These are phyloP conservation scores for Dothistroma septosporum DNA, from an alignment of 2,329 filamentous ascomycete genomes.

Conservation along the genomic window DNA sequence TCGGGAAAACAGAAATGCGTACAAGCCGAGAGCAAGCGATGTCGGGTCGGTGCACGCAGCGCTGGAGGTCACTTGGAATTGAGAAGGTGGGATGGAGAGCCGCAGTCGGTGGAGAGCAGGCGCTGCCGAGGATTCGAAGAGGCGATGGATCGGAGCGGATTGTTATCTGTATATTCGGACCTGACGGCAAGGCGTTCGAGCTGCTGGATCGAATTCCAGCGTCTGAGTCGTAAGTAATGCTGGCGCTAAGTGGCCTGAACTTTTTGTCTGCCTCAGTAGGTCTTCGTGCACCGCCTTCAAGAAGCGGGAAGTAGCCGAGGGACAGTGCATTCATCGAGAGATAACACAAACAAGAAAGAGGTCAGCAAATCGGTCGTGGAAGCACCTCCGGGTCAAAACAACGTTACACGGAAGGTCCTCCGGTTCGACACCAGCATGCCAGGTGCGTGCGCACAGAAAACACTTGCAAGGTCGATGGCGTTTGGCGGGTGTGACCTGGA, in stretches of 20 bases:
- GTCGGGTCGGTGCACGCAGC: constrained; percentile 12
- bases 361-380: no score
- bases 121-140: not conserved
- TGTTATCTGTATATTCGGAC: constrained; percentile 4
- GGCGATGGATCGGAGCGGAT: constrained; percentile 7
- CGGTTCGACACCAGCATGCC: not conserved
- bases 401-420: no score
- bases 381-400: no score
- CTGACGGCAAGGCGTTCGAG: constrained; percentile 10
- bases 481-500: not conserved
- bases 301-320: no score
- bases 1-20: constrained; percentile 2
- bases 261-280: no score
- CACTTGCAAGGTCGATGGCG: not conserved
- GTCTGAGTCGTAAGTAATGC: not conserved
- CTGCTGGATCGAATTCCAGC: not conserved
- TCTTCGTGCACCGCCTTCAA: no score
- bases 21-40: constrained; percentile 9
- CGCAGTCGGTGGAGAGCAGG: not conserved
- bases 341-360: no score
- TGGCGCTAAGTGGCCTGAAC: not conserved
- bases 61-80: constrained; percentile 7
- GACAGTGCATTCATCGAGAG: no score
- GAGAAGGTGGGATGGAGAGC: constrained; percentile 8
- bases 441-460: not conserved